Conservation (phyloP, 2,329 filamentous ascomycete species). For the Atkinsonella texensis region DNA sequence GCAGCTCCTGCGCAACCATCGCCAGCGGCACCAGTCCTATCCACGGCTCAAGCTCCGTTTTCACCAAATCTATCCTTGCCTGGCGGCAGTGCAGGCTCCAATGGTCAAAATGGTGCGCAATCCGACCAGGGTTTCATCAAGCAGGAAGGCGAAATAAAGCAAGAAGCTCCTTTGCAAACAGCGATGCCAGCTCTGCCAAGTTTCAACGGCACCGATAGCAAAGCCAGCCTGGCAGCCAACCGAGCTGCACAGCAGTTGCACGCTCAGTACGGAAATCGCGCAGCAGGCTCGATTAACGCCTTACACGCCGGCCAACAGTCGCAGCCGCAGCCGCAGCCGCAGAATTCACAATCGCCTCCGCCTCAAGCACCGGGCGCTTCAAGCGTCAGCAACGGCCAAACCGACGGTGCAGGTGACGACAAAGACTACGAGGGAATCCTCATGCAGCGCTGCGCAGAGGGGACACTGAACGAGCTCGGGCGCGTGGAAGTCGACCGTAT, state of each 20-base stretch:
- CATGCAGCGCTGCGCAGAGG: constrained; percentile 41
- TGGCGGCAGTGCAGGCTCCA: constrained; percentile 17
- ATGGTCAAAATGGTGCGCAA: constrained; percentile 27
- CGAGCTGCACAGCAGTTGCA: constrained; percentile 46
- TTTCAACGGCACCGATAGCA: constrained; percentile 21
- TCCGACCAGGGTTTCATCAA: constrained; percentile 33
- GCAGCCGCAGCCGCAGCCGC: constrained; percentile 16
- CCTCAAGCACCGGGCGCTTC: constrained; percentile 12
- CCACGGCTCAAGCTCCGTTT: constrained; percentile 19
- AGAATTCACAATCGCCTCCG: constrained; percentile 16
- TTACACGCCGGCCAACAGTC: constrained; percentile 34
- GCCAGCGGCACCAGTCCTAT: constrained; percentile 10
- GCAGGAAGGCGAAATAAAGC: constrained; percentile 33
- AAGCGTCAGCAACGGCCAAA: constrained; percentile 39
- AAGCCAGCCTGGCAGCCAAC: constrained; percentile 33
- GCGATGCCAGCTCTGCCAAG: constrained; percentile 20
- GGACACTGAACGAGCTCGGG: constrained; percentile 42
- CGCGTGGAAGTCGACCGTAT: constrained; percentile 54
- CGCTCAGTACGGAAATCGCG: constrained; percentile 48
- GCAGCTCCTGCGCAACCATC: constrained; percentile 17
- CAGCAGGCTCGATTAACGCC: constrained; percentile 54
- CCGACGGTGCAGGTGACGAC: constrained; percentile 56
- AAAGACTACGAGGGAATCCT: constrained; percentile 48
- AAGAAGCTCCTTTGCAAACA: constrained; percentile 28
- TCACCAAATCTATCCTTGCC: constrained; percentile 20